These are phyloP conservation scores for Salvia hispanica DNA, from an alignment of 257 asterid species.

Conservation along the genomic window DNA sequence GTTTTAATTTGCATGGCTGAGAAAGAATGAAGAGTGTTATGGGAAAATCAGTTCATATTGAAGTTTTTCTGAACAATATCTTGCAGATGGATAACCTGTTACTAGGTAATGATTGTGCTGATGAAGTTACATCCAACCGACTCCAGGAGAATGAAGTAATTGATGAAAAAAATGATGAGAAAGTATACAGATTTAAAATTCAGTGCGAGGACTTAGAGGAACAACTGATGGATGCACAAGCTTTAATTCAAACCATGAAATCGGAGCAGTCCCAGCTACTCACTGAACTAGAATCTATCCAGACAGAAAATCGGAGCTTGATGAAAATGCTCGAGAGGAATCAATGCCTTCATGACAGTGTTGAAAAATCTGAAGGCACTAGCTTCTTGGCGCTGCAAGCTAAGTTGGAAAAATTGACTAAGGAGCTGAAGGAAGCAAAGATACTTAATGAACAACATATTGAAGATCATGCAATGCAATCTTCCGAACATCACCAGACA, in stretches of 20 bases:
- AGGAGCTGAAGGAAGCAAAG: constrained; percentile 53
- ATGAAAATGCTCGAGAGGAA: constrained; percentile 38
- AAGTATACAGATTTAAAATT: constrained; percentile 30
- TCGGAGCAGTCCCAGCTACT: constrained; percentile 49
- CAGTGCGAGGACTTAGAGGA: constrained; percentile 44
- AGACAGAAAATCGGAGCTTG: constrained; percentile 49
- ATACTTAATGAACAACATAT: constrained; percentile 42
- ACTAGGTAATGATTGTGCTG: constrained; percentile 37
- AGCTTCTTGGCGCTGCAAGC: constrained; percentile 43
- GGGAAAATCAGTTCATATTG: constrained; percentile 17
- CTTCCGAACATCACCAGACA: constrained; percentile 49
- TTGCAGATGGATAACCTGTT: constrained; percentile 45
- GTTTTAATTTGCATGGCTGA: constrained; percentile 16
- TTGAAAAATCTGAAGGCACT: constrained; percentile 37
- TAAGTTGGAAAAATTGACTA: constrained; percentile 52
- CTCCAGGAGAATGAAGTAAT: constrained; percentile 33
- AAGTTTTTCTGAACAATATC: constrained; percentile 13
- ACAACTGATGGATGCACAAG: constrained; percentile 54
- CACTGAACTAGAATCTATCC: constrained; percentile 47
- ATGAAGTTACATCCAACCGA: constrained; percentile 37
- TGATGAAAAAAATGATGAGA: constrained; percentile 32
- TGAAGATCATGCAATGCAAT: constrained; percentile 46
- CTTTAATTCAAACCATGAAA: constrained; percentile 53
- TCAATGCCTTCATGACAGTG: constrained; percentile 31
- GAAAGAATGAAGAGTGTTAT: constrained; percentile 3